These are phyloP conservation scores for Pseudoperonospora humuli DNA, from an alignment of 352 stramenopile species.

Conservation along the genomic window DNA sequence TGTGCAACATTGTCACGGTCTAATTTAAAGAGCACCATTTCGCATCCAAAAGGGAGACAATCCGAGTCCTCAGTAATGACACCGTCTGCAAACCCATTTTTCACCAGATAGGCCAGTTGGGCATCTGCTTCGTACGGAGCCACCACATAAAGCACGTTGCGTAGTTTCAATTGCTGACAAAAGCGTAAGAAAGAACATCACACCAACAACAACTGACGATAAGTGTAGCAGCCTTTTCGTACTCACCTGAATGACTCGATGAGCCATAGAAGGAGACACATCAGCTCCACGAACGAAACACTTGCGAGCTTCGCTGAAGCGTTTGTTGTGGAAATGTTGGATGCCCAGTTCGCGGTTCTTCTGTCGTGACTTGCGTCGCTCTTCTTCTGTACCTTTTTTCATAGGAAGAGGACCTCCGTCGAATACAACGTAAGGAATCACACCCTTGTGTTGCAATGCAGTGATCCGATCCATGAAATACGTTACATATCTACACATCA, in stretches of 20 bases:
- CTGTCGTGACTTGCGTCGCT: constrained; percentile 50
- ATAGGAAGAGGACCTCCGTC: constrained; percentile 64
- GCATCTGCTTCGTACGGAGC: constrained; percentile 97
- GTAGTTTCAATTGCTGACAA: constrained; percentile 40
- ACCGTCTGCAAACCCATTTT: constrained; percentile 76
- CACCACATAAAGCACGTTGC: constrained; percentile 87
- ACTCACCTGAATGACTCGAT: constrained; percentile 66
- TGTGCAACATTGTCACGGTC: constrained; percentile 82
- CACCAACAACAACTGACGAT: background rate
- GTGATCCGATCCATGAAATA: constrained; percentile 68
- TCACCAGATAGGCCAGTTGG: constrained; percentile 90
- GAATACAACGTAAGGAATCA: constrained; percentile 75
- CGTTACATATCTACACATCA: constrained; percentile 48
- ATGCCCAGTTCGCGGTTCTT: constrained; percentile 65
- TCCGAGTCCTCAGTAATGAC: constrained; percentile 97
- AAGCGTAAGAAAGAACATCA: background rate
- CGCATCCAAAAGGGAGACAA: constrained; percentile 89
- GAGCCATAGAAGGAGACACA: constrained; percentile 73
- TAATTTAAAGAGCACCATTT: constrained; percentile 93
- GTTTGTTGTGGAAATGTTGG: constrained; percentile 42
- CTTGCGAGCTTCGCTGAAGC: constrained; percentile 57
- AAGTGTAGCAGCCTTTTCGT: background rate
- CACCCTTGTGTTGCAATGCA: constrained; percentile 39
- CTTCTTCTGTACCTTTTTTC: constrained; percentile 73
- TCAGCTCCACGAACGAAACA: constrained; percentile 65